Percentiles rank a stretch among this genome's conserved stretches.
phyloP scores from a whole-genome alignment of 805 yeast genomes.

The Starmerella vaccinii region DNA sequence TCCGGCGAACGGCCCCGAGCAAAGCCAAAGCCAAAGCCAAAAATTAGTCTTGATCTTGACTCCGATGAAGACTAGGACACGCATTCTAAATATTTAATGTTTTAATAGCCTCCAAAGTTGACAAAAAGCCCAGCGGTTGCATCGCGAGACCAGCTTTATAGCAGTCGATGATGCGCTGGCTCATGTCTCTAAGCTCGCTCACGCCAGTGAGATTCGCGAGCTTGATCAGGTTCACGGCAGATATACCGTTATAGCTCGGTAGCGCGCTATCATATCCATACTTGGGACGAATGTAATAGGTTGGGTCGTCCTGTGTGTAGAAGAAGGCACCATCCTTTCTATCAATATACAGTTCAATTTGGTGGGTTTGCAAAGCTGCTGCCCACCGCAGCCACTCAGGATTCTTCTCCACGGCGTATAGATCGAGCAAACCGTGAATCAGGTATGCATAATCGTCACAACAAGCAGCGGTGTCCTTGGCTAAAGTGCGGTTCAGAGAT shows the following conservation, averaged over 20 bases:
- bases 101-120: neutral
- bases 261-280: conserved; percentile 32
- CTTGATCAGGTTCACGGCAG: conserved; percentile 27
- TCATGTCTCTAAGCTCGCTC: neutral
- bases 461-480: neutral
- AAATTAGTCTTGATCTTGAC: conserved; percentile 30
- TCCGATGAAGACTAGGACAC: conserved; percentile 30
- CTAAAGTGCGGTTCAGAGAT: neutral
- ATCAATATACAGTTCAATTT: conserved; percentile 30
- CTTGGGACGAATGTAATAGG: conserved; percentile 32
- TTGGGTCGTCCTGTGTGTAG: conserved; percentile 22
- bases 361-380: conserved; percentile 28
- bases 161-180: conserved; percentile 5
- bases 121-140: conserved; percentile 6
- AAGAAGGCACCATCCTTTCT: conserved; percentile 29
- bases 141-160: neutral
- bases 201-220: conserved; percentile 5
- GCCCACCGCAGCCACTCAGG: conserved; percentile 29
- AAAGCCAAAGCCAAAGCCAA: conserved; percentile 21
- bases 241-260: conserved; percentile 33
- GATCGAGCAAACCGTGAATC: conserved; percentile 31
- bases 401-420: conserved; percentile 30
- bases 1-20: conserved; percentile 6
- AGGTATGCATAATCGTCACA: conserved; percentile 34
- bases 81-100: neutral